Evolutionary conservation across 1,139 yeast species (phyloP).

Genomic region (Nadsonia commutata): DNA sequence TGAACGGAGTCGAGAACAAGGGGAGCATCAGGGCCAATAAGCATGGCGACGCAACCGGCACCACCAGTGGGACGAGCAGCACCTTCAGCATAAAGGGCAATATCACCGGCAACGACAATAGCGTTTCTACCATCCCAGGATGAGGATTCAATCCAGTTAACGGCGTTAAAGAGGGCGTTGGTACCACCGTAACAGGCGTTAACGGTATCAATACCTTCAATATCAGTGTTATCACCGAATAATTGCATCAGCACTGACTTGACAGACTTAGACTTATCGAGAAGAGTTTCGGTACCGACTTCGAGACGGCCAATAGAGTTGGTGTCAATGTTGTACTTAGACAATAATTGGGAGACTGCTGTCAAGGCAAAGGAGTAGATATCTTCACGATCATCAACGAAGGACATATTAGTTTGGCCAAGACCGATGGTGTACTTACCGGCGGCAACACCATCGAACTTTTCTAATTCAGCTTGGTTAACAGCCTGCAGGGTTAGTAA

Average conservation of each 20-base stretch:
- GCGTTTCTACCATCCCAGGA: conserved; percentile 99
- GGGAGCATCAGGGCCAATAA: conserved; percentile 97
- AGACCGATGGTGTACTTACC: conserved; percentile 98
- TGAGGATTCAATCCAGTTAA: conserved; percentile 93
- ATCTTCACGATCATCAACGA: conserved; percentile 94
- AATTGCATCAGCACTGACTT: conserved; percentile 93
- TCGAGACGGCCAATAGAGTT: conserved; percentile 82
- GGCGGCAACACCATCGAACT: conserved; percentile 68
- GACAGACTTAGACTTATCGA: conserved; percentile 95
- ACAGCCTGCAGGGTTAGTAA: conserved; percentile 39
- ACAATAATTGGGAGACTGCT: conserved; percentile 58
- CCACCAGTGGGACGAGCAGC: conserved; percentile 99
- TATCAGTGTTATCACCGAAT: conserved; percentile 74
- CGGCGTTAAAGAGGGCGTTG: conserved; percentile 79
- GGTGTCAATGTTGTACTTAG: conserved; percentile 72
- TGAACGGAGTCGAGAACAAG: conserved; percentile 77
- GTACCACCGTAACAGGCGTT: conserved; percentile 99
- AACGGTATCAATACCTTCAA: conserved; percentile 92
- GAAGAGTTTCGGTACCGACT: conserved; percentile 95
- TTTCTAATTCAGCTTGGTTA: conserved; percentile 77
- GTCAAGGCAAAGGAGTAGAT: conserved; percentile 86
- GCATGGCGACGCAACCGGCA: conserved; percentile 91
- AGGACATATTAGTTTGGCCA: conserved; percentile 97
- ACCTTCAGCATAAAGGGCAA: conserved; percentile 94
- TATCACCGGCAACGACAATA: conserved; percentile 92